Conservation (phyloP, 441 rosid species). For the Mallotus japonicus region DNA sequence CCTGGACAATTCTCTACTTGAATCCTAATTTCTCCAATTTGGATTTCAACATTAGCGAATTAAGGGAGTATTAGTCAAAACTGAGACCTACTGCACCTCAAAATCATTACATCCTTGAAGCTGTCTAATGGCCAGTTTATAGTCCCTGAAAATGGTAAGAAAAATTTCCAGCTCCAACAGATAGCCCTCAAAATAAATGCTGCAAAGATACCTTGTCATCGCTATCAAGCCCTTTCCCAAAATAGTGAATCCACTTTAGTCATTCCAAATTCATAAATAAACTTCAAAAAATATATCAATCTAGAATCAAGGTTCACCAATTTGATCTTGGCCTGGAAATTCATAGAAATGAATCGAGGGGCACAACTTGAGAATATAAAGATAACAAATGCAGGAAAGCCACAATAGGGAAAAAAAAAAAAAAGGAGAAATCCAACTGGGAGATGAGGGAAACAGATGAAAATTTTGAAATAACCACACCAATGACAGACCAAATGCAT, state of each 20-base stretch:
- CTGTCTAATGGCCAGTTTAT: not conserved
- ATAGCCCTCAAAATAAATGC: not conserved
- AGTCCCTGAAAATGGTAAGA: not conserved
- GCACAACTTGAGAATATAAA: not conserved
- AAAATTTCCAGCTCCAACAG: not conserved
- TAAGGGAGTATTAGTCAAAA: not conserved
- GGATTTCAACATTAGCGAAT: not conserved
- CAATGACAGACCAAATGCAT: not conserved
- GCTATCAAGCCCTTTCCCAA: not conserved
- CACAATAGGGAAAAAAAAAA: not conserved
- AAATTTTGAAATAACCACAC: not conserved
- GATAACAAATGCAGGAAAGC: not conserved
- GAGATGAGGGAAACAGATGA: not conserved
- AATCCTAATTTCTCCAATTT: not conserved
- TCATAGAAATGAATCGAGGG: not conserved
- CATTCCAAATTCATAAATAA: not conserved
- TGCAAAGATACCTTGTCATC: not conserved
- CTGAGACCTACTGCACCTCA: not conserved
- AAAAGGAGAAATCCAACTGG: not conserved
- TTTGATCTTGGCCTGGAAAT: not conserved
- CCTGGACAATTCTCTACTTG: not conserved
- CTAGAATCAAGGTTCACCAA: not conserved
- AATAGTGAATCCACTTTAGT: not conserved
- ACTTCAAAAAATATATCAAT: not conserved
- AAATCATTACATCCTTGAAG: not conserved